phyloP scores from a whole-genome alignment of 768 basidiomycete species.

The Suillus fuscotomentosus region DNA sequence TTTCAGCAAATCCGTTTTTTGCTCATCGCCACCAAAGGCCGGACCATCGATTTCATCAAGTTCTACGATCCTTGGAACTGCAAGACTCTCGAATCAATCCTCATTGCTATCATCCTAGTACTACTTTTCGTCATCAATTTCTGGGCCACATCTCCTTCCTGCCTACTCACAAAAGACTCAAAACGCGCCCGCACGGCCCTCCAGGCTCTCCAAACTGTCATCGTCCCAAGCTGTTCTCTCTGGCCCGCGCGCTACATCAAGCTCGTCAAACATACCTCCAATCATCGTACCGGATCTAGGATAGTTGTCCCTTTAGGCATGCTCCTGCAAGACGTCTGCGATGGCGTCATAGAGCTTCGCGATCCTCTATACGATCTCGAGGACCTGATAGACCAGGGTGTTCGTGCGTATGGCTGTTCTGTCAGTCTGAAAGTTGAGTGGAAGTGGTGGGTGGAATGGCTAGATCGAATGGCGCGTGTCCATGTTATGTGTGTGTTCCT shows the following conservation, averaged over 20 bases:
- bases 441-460: constrained; percentile 31
- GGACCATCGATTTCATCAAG: not conserved
- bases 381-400: constrained; percentile 34
- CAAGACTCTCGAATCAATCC: too few species aligned
- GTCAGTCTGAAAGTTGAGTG: constrained; percentile 33
- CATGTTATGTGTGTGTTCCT: not conserved
- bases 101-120: not conserved
- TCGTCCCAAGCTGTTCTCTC: constrained; percentile 44
- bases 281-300: constrained; percentile 13
- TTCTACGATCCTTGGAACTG: not conserved
- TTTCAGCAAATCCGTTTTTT: not conserved
- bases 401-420: constrained; percentile 37
- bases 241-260: constrained; percentile 40
- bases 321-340: constrained; percentile 35
- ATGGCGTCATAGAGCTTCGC: constrained; percentile 45
- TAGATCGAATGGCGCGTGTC: constrained; percentile 21
- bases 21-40: not conserved
- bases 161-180: constrained; percentile 11
- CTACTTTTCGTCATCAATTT: not conserved
- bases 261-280: constrained; percentile 23
- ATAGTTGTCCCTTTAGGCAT: constrained; percentile 33
- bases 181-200: constrained; percentile 20
- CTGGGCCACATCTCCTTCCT: not conserved
- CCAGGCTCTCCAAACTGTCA: constrained; percentile 38
- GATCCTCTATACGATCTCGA: constrained; percentile 36